Conservation (phyloP, 495 filamentous ascomycete species). For the Podospora conica region DNA sequence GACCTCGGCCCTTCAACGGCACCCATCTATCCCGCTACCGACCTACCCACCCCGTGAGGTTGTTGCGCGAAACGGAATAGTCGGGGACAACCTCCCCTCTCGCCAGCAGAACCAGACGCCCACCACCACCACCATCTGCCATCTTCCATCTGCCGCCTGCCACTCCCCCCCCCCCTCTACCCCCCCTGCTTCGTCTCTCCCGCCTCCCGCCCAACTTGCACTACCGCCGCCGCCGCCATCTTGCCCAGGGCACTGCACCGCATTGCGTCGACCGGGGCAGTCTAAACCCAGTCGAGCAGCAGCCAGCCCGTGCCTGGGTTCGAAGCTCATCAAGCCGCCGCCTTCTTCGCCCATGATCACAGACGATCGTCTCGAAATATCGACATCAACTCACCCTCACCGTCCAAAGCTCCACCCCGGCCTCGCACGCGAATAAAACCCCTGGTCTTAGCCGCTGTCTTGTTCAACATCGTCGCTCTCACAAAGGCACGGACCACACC, state of each 20-base stretch:
- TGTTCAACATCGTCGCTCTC: slow-evolving; percentile 34
- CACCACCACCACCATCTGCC: not conserved
- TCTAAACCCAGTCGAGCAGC: slow-evolving; percentile 14
- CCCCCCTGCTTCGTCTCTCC: slow-evolving; percentile 8
- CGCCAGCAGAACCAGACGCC: slow-evolving; percentile 2
- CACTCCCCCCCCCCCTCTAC: not conserved
- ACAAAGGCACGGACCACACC: slow-evolving; percentile 32
- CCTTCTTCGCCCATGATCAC: slow-evolving; percentile 20
- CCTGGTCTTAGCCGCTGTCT: slow-evolving; percentile 40
- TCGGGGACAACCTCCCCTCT: not conserved
- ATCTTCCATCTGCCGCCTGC: slow-evolving; percentile 9
- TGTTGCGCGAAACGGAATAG: slow-evolving; percentile 3
- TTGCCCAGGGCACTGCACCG: slow-evolving; percentile 1
- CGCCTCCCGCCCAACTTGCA: slow-evolving; percentile 11
- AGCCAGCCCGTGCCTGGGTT: slow-evolving; percentile 10
- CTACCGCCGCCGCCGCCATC: slow-evolving; percentile 14
- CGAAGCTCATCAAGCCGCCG: slow-evolving; percentile 21
- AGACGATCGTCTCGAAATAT: slow-evolving; percentile 21
- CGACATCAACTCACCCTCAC: slow-evolving; percentile 12
- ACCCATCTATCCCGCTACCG: not conserved
- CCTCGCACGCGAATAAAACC: slow-evolving; percentile 38
- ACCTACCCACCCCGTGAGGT: not conserved
- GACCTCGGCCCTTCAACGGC: not conserved
- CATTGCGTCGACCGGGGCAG: slow-evolving; percentile 11
- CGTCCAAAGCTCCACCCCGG: slow-evolving; percentile 16